Evolutionary conservation across 192 early-diverging fungal species (phyloP).

Genomic region (Coemansia sp.): DNA sequence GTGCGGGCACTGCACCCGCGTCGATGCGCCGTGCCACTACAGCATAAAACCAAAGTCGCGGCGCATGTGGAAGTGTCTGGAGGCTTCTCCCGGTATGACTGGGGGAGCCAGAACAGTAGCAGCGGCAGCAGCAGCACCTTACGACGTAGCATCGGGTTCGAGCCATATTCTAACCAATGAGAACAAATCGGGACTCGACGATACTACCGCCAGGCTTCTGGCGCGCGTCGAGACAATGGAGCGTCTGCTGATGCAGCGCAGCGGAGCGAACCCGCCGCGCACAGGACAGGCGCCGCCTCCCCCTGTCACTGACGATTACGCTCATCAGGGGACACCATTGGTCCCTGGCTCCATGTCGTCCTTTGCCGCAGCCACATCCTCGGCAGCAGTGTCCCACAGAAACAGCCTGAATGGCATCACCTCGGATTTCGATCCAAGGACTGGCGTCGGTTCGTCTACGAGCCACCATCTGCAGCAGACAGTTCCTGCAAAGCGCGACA

Average conservation of each 20-base stretch:
- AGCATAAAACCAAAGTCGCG: slow-evolving; percentile 55
- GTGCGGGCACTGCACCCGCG: slow-evolving; percentile 45
- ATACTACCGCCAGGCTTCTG: slow-evolving; percentile 41
- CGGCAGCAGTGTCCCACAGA: neutral
- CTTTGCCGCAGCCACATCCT: neutral
- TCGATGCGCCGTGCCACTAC: slow-evolving; percentile 49
- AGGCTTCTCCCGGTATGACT: slow-evolving; percentile 1
- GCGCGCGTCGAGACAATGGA: slow-evolving; percentile 54
- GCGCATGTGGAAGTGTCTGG: slow-evolving; percentile 53
- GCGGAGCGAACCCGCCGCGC: slow-evolving; percentile 29
- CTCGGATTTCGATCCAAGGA: neutral
- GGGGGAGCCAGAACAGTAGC: neutral
- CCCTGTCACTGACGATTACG: slow-evolving; percentile 1
- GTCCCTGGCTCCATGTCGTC: neutral
- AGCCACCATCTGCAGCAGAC: slow-evolving; percentile 6
- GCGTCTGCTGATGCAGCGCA: slow-evolving; percentile 52
- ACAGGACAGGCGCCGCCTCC: neutral
- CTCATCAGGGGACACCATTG: neutral
- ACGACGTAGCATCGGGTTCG: neutral
- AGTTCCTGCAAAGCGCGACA: slow-evolving; percentile 16
- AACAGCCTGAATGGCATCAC: neutral
- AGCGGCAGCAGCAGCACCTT: neutral
- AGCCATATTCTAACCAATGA: slow-evolving; percentile 9
- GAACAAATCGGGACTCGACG: slow-evolving; percentile 16
- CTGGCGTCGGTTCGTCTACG: neutral